Base-by-base conservation (phyloP, 352 stramenopile genomes). In the Phytophthora gonapodyides region DNA sequence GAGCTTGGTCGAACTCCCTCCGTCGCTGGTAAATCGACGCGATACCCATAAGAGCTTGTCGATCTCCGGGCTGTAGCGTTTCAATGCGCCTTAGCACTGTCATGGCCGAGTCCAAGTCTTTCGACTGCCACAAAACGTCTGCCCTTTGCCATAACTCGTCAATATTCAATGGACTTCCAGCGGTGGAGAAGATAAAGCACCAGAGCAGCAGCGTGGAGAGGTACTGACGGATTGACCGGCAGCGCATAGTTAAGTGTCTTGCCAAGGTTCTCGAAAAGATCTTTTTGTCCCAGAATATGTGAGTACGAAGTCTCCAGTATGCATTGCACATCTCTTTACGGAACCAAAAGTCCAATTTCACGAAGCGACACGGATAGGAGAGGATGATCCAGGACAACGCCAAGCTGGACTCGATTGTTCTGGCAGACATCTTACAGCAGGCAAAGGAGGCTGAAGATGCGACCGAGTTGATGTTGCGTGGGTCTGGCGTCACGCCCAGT, bases 401-500 rank as follows among this genome's bases (percentile, higher is more conserved):
- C 47, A 78, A 75, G 63, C 57, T 84, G 33, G 70, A 77, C 53
- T 51, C 49, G 16, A 61, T 50, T 2, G 40, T 54, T 1, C 54
- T 82, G 8, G 46, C 56, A 9, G 50, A 63, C 3, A 57, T 76
- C 8, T 59, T 84, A 17, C 35, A 66, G 27, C 10, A 24, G 0
- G 36, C 72, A n/a, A 52, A 46, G 11, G 52, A 57, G 3, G 59
- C 67, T 16, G 7, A 54, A 5, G 57, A 19, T 30, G 42, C 68
- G 27, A 51, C 40, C 2, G 46, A 48, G 3, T 63, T 84, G 12
- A 36, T 43, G 38, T 63, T 84, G 3, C 40, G 52, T 47, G 49
- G 65, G 31, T 64, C 54, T 37, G 67, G 61, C 27, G 61, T 84
- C 44, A 78, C 67, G 13, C 64, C 73, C 38, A 78, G 58, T 47